Evolutionary conservation across 2,329 filamentous ascomycete species (phyloP), one percentile per base, ranked within the genome.

Genomic region (Mollisia scopiformis): DNA sequence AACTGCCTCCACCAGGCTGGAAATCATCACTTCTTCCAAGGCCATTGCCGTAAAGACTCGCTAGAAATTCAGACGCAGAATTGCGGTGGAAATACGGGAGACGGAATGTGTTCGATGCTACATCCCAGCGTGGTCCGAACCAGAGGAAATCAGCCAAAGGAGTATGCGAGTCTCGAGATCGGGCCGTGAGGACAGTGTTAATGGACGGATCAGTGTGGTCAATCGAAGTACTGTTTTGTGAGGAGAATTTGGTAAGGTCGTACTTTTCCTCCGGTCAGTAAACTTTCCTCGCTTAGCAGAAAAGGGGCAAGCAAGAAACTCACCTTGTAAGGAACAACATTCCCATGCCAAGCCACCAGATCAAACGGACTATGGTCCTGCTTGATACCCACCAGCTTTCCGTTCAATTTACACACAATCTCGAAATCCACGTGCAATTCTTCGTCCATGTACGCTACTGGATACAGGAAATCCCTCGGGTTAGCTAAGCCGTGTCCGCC

Each of bases 311-410:
- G 2, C 3, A 39, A 37, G 14, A 50, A 49, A 37, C 13, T 13
- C n/a, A 58, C 55, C 23, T 58, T 58, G 35, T 58, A 58, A 52
- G 55, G 55, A 43, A 58, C 35, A 3, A 58, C 55, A 35, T 58
- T 58, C 31, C 58, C 54, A 47, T 93, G 90, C 89, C 90, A 93
- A 3, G 87, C 88, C 1, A 92, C 89, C 0, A 93, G 84, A 69
- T 93, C 89, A 69, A 91, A 93, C 0, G 90, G 89, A 0, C 85
- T 88, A 73, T 92, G 90, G n/a, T 81, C 72, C 75, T 92, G 89
- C 47, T 73, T 78, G 14, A 87, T 85, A 43, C 77, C 76, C 76
- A 88, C 90, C 56, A 91, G 82, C 33, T 79, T 78, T 68, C 88
- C 87, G 72, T 85, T 85, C 68, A 89, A 86, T 73, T 90, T 90